Percentiles rank a stretch among this genome's conserved stretches.
Conservation (phyloP, 1,139 yeast genomes). For the Kodamaea alishanica region DNA sequence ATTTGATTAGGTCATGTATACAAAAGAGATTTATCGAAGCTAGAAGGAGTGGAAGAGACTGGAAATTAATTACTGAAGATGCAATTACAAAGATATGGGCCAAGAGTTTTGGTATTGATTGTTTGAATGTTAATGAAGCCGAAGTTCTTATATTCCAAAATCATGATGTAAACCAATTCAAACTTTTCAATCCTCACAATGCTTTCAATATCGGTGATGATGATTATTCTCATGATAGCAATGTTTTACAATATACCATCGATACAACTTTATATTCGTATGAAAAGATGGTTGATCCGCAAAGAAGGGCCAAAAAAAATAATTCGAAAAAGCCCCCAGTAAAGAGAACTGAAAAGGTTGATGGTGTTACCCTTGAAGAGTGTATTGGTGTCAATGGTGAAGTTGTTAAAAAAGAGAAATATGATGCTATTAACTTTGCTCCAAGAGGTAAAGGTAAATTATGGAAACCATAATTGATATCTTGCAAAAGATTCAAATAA, state of each 20-base stretch:
- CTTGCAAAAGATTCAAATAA: no score
- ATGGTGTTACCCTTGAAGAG: constrained; percentile 19
- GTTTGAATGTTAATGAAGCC: constrained; percentile 51
- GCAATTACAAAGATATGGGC: constrained; percentile 51
- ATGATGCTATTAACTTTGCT: constrained; percentile 47
- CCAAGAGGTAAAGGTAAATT: constrained; percentile 52
- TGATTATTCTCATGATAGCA: constrained; percentile 20
- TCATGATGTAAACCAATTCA: constrained; percentile 32
- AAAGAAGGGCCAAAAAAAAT: neutral
- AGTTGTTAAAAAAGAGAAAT: constrained; percentile 37
- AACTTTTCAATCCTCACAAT: constrained; percentile 27
- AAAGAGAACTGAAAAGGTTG: constrained; percentile 6
- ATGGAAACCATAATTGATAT: constrained; percentile 41
- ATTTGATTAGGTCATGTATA: constrained; percentile 49
- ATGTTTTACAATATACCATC: constrained; percentile 34
- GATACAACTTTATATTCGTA: constrained; percentile 38
- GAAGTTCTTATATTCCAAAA: constrained; percentile 41
- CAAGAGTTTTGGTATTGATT: constrained; percentile 49
- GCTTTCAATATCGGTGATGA: constrained; percentile 22
- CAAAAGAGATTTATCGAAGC: constrained; percentile 42
- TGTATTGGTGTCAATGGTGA: constrained; percentile 21
- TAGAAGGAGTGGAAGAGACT: constrained; percentile 25
- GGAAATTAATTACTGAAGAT: constrained; percentile 58
- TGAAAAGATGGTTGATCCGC: constrained; percentile 5
- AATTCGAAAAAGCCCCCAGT: constrained; percentile 1